Conservation (phyloP, 495 filamentous ascomycete species). For the Podospora bellae-mahoneyi region DNA sequence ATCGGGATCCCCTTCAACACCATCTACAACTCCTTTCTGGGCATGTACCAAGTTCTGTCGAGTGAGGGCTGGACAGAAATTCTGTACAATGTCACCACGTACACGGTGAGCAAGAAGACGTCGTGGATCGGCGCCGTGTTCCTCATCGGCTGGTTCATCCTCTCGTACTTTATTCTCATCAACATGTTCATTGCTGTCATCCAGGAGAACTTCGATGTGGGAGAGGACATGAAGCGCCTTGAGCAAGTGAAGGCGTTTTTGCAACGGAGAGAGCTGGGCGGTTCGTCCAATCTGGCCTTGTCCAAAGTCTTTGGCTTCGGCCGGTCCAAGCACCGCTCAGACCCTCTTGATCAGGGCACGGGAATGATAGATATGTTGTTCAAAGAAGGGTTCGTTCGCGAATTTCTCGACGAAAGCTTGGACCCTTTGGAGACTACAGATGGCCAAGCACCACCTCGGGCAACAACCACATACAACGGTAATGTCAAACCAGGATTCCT, state of each 20-base stretch:
- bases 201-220: constrained; percentile 99
- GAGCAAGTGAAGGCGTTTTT: constrained; percentile 94
- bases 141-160: constrained; percentile 90
- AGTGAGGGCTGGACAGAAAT: constrained; percentile 94
- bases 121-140: constrained; percentile 96
- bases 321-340: constrained; percentile 60
- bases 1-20: constrained; percentile 75
- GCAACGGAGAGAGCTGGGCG: constrained; percentile 80
- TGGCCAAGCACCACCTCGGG: constrained; percentile 35
- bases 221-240: constrained; percentile 94
- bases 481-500: constrained; percentile 51
- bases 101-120: constrained; percentile 58
- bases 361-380: constrained; percentile 91
- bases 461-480: constrained; percentile 13
- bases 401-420: constrained; percentile 80
- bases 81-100: constrained; percentile 75
- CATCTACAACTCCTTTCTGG: constrained; percentile 92
- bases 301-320: constrained; percentile 85
- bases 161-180: constrained; percentile 92
- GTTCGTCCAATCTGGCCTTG: constrained; percentile 69
- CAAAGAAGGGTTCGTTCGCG: constrained; percentile 89
- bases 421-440: constrained; percentile 41
- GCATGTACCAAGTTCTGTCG: constrained; percentile 98
- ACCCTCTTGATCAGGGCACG: constrained; percentile 83
- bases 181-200: constrained; percentile 99